Base-by-base conservation (phyloP, 805 yeast species). In the Brettanomyces sp. region DNA sequence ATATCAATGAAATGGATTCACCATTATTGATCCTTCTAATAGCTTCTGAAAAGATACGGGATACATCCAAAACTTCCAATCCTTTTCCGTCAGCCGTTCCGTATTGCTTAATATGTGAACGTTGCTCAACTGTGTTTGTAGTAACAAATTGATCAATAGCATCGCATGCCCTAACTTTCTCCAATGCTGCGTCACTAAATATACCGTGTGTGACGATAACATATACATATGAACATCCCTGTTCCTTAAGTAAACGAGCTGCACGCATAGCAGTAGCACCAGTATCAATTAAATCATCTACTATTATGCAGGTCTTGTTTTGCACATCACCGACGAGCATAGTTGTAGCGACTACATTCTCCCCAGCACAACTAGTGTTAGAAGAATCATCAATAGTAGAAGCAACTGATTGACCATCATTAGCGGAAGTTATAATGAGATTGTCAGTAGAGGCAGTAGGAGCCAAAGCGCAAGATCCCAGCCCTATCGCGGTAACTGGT, bases 11-110 rank as follows among this genome's bases (percentile, higher is more conserved):
- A 14, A 93, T 95, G 13, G 91, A 80, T 69, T 93, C 99, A 54
- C 99, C 99, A 56, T 93, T 93, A 64, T 93, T 95, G 43, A 93
- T 91, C 63, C 99, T 76, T 62, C 99, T 75, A 40, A 93, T 88
- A 2, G 97, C 91, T 65, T 93, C 99, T 14, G 95, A 96, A 56
- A 93, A 84, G 18, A 93, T 77, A 47, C 85, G 72, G 8, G 95
- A 80, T 6, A 93, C 93, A 56, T 93, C 99, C 56, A 93, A 69
- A 8, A 91, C 87, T 28, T 88, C 70, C 59, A 76, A 74, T 43
- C 74, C 77, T 9, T 83, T 84, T 6, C 39, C 36, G 18, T 52
- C 45, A 21, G 79, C 60, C 45, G 74, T 77, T 11, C 85, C 87
- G 14, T 80, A 60, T 36, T 65, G 63, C n/a, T 65, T 61, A 11